phyloP scores from a whole-genome alignment of 2,329 filamentous ascomycete species.

The Xylariomycetidae sp. region DNA sequence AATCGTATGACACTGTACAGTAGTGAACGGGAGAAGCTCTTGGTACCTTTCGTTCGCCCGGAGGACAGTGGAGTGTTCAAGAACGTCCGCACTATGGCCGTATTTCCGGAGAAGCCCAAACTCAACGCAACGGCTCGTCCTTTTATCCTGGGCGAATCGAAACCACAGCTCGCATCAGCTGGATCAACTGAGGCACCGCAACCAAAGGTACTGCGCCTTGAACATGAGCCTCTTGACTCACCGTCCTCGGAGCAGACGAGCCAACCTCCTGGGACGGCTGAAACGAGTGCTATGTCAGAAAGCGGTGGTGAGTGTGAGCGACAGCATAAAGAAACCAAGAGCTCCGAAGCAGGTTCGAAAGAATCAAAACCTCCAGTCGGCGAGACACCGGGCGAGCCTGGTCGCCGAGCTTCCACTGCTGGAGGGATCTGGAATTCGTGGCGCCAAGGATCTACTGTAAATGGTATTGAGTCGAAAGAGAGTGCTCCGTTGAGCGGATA shows the following conservation, averaged over 20 bases:
- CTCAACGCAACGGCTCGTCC: slow-evolving; percentile 50
- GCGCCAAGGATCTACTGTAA: slow-evolving; percentile 52
- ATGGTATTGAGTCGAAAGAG: slow-evolving; percentile 50
- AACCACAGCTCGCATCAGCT: slow-evolving; percentile 12
- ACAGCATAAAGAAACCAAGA: slow-evolving; percentile 20
- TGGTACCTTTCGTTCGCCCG: slow-evolving; percentile 86
- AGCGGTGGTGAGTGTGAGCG: slow-evolving; percentile 41
- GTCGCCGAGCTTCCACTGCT: slow-evolving; percentile 31
- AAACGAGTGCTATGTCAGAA: slow-evolving; percentile 36
- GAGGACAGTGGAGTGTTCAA: slow-evolving; percentile 83
- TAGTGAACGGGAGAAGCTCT: slow-evolving; percentile 79
- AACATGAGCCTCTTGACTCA: slow-evolving; percentile 31
- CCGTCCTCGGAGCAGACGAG: slow-evolving; percentile 29
- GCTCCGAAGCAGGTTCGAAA: slow-evolving; percentile 22
- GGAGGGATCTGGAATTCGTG: slow-evolving; percentile 66
- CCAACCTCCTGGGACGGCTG: slow-evolving; percentile 24
- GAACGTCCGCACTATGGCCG: slow-evolving; percentile 61
- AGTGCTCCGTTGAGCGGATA: slow-evolving; percentile 58
- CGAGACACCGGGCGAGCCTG: slow-evolving; percentile 19
- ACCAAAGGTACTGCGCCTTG: slow-evolving; percentile 21
- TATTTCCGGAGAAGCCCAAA: slow-evolving; percentile 51
- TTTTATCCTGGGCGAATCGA: slow-evolving; percentile 35
- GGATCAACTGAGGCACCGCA: slow-evolving; percentile 17
- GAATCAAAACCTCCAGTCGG: slow-evolving; percentile 20
- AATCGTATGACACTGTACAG: slow-evolving; percentile 86